Evolutionary conservation across 768 basidiomycete species (phyloP).

Genomic region (Auricularia auricula-judae): DNA sequence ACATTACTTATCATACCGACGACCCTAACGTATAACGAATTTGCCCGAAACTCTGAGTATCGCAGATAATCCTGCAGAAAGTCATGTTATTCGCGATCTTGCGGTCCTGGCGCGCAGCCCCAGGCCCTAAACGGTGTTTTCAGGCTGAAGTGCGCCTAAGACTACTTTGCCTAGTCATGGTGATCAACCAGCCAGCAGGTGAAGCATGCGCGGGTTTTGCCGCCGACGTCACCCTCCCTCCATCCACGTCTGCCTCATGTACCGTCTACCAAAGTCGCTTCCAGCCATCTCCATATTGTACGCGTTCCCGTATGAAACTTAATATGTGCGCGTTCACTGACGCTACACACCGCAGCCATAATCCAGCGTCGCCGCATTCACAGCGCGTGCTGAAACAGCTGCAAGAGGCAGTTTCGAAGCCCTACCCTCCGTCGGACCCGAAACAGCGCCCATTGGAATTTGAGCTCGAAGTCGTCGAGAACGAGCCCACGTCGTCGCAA

Average conservation of each 20-base stretch:
- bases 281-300: background rate
- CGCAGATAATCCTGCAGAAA: too few relatives aligned
- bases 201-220: too few relatives aligned
- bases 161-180: too few relatives aligned
- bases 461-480: background rate
- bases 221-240: background rate
- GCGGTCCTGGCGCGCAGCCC: too few relatives aligned
- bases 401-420: background rate
- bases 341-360: background rate
- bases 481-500: background rate
- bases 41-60: too few relatives aligned
- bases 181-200: too few relatives aligned
- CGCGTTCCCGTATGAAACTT: background rate
- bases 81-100: too few relatives aligned
- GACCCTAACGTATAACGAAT: too few relatives aligned
- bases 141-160: too few relatives aligned
- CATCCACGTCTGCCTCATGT: background rate
- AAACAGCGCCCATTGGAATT: background rate
- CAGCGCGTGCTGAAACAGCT: background rate
- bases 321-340: background rate
- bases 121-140: too few relatives aligned
- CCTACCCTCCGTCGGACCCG: background rate
- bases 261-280: background rate
- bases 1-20: too few relatives aligned
- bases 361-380: background rate